phyloP scores from a whole-genome alignment of 1,284 basidiomycete species.

The Kwoniella shivajii region DNA sequence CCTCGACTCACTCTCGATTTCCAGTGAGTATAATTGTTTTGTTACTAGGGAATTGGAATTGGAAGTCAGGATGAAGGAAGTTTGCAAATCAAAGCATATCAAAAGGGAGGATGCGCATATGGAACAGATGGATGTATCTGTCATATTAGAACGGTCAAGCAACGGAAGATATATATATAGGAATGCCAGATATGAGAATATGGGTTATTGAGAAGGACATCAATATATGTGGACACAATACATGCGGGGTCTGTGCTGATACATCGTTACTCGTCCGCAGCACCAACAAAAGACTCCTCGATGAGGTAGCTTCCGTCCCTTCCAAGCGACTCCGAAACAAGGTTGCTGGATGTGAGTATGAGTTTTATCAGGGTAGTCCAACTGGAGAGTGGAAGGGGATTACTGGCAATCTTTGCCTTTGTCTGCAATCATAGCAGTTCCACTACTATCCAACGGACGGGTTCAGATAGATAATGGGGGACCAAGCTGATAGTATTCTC shows the following conservation, averaged over 20 bases:
- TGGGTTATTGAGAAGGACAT: not conserved
- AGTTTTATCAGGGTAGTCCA: not conserved
- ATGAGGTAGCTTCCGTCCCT: slow-evolving; percentile 97
- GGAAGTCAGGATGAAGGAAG: not conserved
- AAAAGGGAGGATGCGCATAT: not conserved
- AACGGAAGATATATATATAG: not conserved
- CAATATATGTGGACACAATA: too few relatives aligned
- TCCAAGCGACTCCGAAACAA: slow-evolving; percentile 99
- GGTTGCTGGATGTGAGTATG: slow-evolving; percentile 78
- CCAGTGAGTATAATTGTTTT: slow-evolving; percentile 60
- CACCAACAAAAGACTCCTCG: slow-evolving; percentile 99
- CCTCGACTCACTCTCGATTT: slow-evolving; percentile 95
- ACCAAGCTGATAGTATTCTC: not conserved
- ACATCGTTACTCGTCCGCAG: slow-evolving; percentile 24
- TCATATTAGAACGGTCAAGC: too few relatives aligned
- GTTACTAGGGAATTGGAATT: not conserved
- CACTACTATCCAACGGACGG: not conserved
- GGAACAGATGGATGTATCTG: too few relatives aligned
- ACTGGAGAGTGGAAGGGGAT: not conserved
- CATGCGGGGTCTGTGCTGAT: too few relatives aligned
- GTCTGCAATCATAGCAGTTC: not conserved
- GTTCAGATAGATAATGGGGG: not conserved
- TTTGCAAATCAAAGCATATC: not conserved
- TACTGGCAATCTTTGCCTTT: not conserved
- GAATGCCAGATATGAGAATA: not conserved